Conservation (phyloP, 257 asterid species). For the Nicotiana sylvestris region DNA sequence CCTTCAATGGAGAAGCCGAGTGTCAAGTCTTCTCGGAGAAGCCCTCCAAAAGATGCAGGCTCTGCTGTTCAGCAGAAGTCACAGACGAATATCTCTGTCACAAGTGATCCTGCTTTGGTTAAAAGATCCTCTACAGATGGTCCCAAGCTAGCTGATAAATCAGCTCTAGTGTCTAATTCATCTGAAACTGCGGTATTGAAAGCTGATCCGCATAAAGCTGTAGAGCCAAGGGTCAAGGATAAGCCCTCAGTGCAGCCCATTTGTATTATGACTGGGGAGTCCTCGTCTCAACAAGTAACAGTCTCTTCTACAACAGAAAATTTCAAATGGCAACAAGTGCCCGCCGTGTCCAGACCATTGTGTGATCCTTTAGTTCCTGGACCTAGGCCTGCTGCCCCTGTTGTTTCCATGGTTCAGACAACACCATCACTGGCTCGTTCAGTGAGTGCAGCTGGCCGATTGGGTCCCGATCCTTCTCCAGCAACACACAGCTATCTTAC, state of each 20-base stretch:
- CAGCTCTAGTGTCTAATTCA: conserved; percentile 5
- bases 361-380: conserved; percentile 69
- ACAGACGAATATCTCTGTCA: conserved; percentile 21
- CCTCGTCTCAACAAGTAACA: conserved; percentile 36
- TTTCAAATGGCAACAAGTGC: conserved; percentile 35
- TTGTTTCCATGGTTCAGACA: conserved; percentile 53
- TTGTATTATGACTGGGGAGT: conserved; percentile 26
- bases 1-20: conserved; percentile 23
- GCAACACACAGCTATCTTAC: conserved; percentile 51
- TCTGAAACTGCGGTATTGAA: conserved; percentile 22
- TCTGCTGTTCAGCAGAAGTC: conserved; percentile 29
- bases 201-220: conserved; percentile 29
- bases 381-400: conserved; percentile 48
- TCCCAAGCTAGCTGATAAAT: conserved; percentile 39
- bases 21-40: conserved; percentile 41
- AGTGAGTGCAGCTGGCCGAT: conserved; percentile 74
- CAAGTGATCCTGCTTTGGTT: conserved; percentile 25
- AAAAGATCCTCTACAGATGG: conserved; percentile 41
- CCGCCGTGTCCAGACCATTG: conserved; percentile 70
- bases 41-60: conserved; percentile 41
- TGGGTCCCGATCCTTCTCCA: conserved; percentile 61
- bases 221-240: conserved; percentile 32
- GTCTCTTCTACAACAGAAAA: conserved; percentile 42
- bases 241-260: conserved; percentile 34
- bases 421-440: conserved; percentile 65